Base-by-base conservation (phyloP, 371 early-diverging fungal genomes). In the Rhizopus sp. region DNA sequence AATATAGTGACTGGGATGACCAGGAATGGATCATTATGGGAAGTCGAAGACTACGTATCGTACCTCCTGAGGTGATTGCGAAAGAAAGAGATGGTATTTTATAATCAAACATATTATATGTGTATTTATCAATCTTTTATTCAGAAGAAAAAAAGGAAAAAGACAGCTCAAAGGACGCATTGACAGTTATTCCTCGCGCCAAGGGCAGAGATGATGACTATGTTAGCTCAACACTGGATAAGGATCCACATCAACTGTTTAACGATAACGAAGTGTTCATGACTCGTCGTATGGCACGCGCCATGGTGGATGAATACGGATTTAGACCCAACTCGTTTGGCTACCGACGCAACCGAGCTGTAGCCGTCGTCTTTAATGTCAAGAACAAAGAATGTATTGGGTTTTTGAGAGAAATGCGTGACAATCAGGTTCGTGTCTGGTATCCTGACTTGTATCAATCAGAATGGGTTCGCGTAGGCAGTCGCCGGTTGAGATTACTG, bases 11-110 rank as follows among this genome's bases (percentile, higher is more conserved):
- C 15, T 85, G 86, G 84, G 72, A 75, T 10, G 59, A 73, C 7
- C 74, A 79, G 50, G 85, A 84, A 48, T 86, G 87, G 87, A 69
- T 86, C n/a, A 77, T 77, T 6, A 73, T 78, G 55, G 86, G 80
- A 15, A 86, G 86, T 48, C 68, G 74, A 30, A 71, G 84, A 4
- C 40, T 76, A 35, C 44, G 63, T 13, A 41, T 42, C 7, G 41
- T 41, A 12, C 44, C 46, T 29, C 8, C 7, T 9, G 46, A 46
- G 5, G 55, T 32, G 17, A 32, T 13, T 23, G 57, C 50, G 40
- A 23, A 57, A 50, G 52, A 29, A 15, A 49, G 35, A 45, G 50
- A 40, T 3, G 53, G 23, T n/a, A 42, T 37, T 46, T 46, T 46
- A 13, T 41, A 29, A 29, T 46, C 2, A 2, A 6, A 37, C 13